Evolutionary conservation across 805 yeast genomes (phyloP).

Genomic region (Cyberlindnera samutprakarnensis): DNA sequence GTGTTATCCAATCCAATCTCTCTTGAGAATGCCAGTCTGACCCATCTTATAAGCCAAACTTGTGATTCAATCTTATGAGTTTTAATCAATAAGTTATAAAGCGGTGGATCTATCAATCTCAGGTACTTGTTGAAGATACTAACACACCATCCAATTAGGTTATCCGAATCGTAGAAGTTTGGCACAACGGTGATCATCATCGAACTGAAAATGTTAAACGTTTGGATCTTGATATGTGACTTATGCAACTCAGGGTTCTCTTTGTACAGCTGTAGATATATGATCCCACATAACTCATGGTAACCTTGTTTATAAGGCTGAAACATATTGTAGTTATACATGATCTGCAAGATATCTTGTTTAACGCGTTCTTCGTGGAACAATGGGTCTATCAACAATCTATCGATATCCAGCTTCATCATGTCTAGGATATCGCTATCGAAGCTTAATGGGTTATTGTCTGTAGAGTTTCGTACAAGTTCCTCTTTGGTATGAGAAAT

Average conservation of each 20-base stretch:
- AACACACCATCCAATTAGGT: slow-evolving; percentile 35
- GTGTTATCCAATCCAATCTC: slow-evolving; percentile 35
- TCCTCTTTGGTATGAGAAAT: slow-evolving; percentile 4
- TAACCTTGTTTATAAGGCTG: slow-evolving; percentile 40
- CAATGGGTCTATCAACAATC: slow-evolving; percentile 20
- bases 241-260: slow-evolving; percentile 24
- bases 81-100: slow-evolving; percentile 36
- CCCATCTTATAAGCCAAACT: slow-evolving; percentile 45
- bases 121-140: slow-evolving; percentile 33
- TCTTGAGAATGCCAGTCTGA: slow-evolving; percentile 36
- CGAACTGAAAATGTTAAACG: slow-evolving; percentile 38
- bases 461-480: slow-evolving; percentile 1
- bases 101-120: slow-evolving; percentile 38
- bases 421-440: slow-evolving; percentile 16
- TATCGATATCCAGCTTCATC: slow-evolving; percentile 20
- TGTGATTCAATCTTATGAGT: slow-evolving; percentile 40
- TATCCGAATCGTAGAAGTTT: slow-evolving; percentile 35
- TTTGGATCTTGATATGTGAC: slow-evolving; percentile 24
- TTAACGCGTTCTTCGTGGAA: slow-evolving; percentile 10
- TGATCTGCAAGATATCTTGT: slow-evolving; percentile 16
- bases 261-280: slow-evolving; percentile 31
- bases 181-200: slow-evolving; percentile 36
- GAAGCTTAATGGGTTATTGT: slow-evolving; percentile 7
- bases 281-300: slow-evolving; percentile 43
- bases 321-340: slow-evolving; percentile 19